Percentiles rank a stretch among this genome's conserved stretches.
Conservation (phyloP, 192 early-diverging fungal genomes). For the Podila clonocystis region DNA sequence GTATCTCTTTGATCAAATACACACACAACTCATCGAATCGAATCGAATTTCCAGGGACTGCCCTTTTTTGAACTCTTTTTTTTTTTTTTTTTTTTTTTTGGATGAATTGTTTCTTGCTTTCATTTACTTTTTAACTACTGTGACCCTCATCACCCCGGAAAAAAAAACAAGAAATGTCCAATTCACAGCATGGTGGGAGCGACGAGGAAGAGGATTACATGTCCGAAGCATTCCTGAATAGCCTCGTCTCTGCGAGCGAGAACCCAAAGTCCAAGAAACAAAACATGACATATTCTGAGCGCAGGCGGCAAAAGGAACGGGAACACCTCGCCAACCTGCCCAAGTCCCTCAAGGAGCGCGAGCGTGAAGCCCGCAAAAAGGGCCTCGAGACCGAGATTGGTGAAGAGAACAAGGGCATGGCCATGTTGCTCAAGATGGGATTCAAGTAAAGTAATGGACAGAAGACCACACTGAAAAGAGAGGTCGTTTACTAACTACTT, state of each 20-base stretch:
- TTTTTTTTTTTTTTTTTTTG: too few relatives aligned
- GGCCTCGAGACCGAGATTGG: conserved; percentile 58
- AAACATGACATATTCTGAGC: conserved; percentile 48
- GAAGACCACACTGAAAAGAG: too few relatives aligned
- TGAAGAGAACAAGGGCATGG: conserved; percentile 63
- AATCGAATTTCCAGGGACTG: too few relatives aligned
- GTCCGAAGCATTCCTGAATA: conserved; percentile 56
- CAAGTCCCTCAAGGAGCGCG: conserved; percentile 53
- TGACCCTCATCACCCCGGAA: too few relatives aligned
- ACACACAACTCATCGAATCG: too few relatives aligned
- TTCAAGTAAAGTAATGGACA: conserved; percentile 50
- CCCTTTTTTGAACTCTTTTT: too few relatives aligned
- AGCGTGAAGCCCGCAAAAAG: conserved; percentile 59
- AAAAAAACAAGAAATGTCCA: not conserved
- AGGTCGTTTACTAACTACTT: too few relatives aligned
- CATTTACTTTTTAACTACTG: too few relatives aligned
- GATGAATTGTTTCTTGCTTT: too few relatives aligned
- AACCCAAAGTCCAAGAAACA: conserved; percentile 13
- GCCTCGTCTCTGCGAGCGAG: conserved; percentile 16
- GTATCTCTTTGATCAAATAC: too few relatives aligned
- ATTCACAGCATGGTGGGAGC: conserved; percentile 8
- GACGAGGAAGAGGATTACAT: conserved; percentile 65
- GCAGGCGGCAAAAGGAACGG: conserved; percentile 51
- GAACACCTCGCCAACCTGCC: conserved; percentile 54
- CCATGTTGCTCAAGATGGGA: conserved; percentile 67